phyloP scores from a whole-genome alignment of 495 filamentous ascomycete species.

The Letharia columbiana region DNA sequence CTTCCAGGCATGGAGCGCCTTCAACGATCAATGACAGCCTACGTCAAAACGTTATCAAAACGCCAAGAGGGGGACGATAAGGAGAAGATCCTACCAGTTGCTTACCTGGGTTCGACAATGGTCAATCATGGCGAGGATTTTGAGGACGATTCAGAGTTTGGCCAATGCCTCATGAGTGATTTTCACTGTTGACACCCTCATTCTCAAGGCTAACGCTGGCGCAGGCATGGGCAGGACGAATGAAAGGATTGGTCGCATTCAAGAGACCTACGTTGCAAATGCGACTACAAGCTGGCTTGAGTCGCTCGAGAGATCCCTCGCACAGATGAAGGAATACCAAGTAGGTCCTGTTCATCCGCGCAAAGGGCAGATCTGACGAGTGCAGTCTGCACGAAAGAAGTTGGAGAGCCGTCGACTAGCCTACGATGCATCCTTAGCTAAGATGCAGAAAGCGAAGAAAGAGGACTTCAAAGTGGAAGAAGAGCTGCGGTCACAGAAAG shows the following conservation, averaged over 20 bases:
- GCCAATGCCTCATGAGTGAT: constrained; percentile 74
- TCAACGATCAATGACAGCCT: constrained; percentile 78
- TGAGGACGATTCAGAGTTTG: constrained; percentile 84
- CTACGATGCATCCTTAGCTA: constrained; percentile 82
- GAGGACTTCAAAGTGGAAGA: constrained; percentile 93
- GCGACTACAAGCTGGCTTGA: constrained; percentile 88
- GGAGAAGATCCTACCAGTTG: constrained; percentile 77
- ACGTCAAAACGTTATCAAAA: constrained; percentile 86
- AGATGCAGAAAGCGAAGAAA: constrained; percentile 89
- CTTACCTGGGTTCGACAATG: constrained; percentile 80
- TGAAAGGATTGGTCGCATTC: constrained; percentile 77
- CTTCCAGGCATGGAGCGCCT: constrained; percentile 78
- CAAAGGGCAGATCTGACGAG: constrained; percentile 9
- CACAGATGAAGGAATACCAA: constrained; percentile 98
- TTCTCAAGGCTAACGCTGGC: constrained; percentile 3
- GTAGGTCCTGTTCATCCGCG: constrained; percentile 35
- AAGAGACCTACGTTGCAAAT: constrained; percentile 74
- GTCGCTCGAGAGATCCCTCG: constrained; percentile 76
- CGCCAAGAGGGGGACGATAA: constrained; percentile 74
- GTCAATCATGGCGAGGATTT: constrained; percentile 90
- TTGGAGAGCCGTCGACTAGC: constrained; percentile 83
- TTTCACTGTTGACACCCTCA: constrained; percentile 15
- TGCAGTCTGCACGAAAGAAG: constrained; percentile 80
- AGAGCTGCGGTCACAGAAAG: constrained; percentile 82
- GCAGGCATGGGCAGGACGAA: constrained; percentile 73